A percentile compares a stretch with the other conserved stretches of the same genome.
Evolutionary conservation across 306 rosid genomes (phyloP).

Genomic region (Cucumis sativus): DNA sequence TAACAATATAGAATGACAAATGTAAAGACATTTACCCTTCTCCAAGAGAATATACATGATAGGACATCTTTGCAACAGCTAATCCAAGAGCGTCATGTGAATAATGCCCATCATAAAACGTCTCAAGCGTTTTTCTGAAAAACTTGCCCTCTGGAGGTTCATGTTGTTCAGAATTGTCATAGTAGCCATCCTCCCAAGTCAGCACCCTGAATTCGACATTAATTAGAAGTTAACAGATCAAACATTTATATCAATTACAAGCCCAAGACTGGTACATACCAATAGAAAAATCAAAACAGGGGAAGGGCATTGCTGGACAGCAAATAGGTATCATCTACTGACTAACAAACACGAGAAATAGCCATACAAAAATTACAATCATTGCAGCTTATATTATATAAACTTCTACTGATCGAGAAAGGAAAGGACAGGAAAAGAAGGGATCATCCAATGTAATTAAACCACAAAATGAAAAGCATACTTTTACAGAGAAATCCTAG

Average conservation of each 20-base stretch:
- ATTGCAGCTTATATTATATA: neutral
- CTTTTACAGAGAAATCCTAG: neutral
- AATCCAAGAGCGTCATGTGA: constrained; percentile 58
- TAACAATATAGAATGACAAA: neutral
- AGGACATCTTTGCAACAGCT: constrained; percentile 86
- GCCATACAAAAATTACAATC: neutral
- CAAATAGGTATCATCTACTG: neutral
- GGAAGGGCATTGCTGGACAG: neutral
- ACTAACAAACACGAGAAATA: neutral
- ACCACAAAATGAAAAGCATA: neutral
- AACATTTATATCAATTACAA: neutral
- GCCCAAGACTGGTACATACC: neutral
- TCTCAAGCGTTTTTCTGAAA: constrained; percentile 38
- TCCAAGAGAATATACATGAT: constrained; percentile 75
- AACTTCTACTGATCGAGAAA: neutral
- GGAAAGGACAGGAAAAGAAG: neutral
- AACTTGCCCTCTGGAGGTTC: constrained; percentile 29
- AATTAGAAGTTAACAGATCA: neutral
- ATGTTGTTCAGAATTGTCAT: constrained; percentile 40
- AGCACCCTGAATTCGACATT: constrained; percentile 55
- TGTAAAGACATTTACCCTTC: constrained; percentile 68
- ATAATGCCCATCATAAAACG: constrained; percentile 33
- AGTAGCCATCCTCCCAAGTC: constrained; percentile 94
- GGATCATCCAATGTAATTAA: neutral
- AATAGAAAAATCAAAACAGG: neutral